Base-by-base conservation (phyloP, 441 rosid genomes). In the Arabidopsis hybrid region DNA sequence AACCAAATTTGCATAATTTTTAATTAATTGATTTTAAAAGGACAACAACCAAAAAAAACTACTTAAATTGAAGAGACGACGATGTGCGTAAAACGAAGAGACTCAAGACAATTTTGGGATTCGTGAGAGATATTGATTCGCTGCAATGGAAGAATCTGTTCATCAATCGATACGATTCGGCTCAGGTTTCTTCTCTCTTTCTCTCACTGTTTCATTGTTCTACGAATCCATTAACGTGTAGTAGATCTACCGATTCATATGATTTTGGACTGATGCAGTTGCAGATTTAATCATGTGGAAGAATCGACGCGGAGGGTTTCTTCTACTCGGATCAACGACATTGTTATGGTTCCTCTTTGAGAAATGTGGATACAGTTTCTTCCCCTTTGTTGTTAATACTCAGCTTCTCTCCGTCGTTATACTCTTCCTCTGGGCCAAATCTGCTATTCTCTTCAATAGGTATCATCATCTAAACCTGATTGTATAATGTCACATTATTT, bases 341-440 rank as follows among this genome's bases (percentile, higher is more conserved):
- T 21, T 74, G 65, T 36, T 85, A 67, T 95, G 99, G 99, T 69
- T 85, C 65, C 81, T 89, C 31, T 91, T 91, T 36, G 97, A 89
- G 82, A 81, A 72, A 81, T 88, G 79, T 46, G 97, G 93, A 59
- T 89, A 95, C 59, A 89, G 82, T 77, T 59, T 86, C 65, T 71
- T 91, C 65, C 82, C 91, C 3, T 89, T 89, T 64, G 70, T 85
- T 35, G 82, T 86, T 12, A 87, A 92, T 70, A 87, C 81, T 36
- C 79, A 89, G 72, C 80, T 88, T 59, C 85, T 88, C 39, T 83
- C 89, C 67, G 86, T 87, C 12, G 76, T 79, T 5, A 83, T 88
- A 66, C 91, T 95, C 85, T 95, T 92, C 84, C 72, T 89, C 42
- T 92, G 98, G 99, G 95, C 96, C 29, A 95, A 95, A 87, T 95